Evolutionary conservation across 2,329 filamentous ascomycete species (phyloP).

Genomic region (Penicillium nordicum): DNA sequence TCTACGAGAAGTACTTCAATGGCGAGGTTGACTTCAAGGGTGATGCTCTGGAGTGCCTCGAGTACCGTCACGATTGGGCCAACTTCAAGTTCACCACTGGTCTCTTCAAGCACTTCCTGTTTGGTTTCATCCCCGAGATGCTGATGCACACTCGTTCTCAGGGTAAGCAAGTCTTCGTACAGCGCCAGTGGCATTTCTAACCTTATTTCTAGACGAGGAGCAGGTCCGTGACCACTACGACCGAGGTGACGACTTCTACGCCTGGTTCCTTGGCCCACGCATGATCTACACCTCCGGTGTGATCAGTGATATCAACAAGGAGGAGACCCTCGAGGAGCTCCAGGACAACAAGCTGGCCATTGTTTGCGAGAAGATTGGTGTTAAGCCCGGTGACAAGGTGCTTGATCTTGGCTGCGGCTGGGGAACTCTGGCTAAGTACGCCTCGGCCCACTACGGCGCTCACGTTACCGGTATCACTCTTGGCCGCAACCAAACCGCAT

Average conservation of each 20-base stretch:
- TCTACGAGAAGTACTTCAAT: conserved; percentile 97
- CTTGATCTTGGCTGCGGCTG: conserved; percentile 97
- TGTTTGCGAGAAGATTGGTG: conserved; percentile 91
- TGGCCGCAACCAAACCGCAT: conserved; percentile 92
- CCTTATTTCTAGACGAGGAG: conserved; percentile 69
- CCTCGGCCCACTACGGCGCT: conserved; percentile 86
- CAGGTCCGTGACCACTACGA: conserved; percentile 98
- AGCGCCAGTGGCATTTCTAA: not conserved
- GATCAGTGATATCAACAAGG: conserved; percentile 79
- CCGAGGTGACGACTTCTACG: conserved; percentile 96
- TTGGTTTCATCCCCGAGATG: conserved; percentile 82
- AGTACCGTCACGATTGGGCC: conserved; percentile 96
- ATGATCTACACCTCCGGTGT: conserved; percentile 99
- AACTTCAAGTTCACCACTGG: conserved; percentile 85
- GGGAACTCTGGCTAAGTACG: conserved; percentile 93
- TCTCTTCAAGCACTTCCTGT: conserved; percentile 84
- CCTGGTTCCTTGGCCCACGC: conserved; percentile 94
- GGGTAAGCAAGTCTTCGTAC: conserved; percentile 50
- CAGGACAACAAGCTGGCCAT: conserved; percentile 96
- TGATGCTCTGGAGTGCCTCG: conserved; percentile 81
- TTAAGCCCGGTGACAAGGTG: conserved; percentile 75
- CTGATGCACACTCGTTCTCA: conserved; percentile 91
- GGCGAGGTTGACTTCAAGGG: conserved; percentile 94
- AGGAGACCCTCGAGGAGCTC: conserved; percentile 89
- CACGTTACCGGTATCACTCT: conserved; percentile 86